phyloP scores from a whole-genome alignment of 2,329 filamentous ascomycete genomes.

The Exophiala mesophila region DNA sequence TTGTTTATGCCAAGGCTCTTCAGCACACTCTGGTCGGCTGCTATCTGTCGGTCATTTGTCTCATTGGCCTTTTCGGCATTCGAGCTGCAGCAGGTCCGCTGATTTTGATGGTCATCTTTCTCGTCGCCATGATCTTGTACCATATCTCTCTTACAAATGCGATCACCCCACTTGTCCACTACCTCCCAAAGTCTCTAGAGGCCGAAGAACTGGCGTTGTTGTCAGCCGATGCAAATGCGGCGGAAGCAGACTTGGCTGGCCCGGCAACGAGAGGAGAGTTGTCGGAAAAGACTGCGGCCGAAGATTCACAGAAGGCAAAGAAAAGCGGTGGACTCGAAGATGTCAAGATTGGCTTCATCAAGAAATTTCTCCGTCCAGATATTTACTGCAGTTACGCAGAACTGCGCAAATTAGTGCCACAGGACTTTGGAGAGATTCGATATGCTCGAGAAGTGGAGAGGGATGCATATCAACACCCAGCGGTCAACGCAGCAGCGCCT shows the following conservation, averaged over 20 bases:
- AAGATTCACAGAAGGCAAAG: conserved; percentile 21
- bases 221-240: conserved; percentile 10
- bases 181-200: conserved; percentile 69
- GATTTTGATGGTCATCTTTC: conserved; percentile 69
- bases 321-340: conserved; percentile 4
- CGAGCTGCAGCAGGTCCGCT: conserved; percentile 60
- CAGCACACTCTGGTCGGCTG: conserved; percentile 80
- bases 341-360: conserved; percentile 27
- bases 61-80: conserved; percentile 79
- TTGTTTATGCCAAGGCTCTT: conserved; percentile 80
- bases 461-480: conserved; percentile 70
- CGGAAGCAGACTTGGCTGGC: background rate
- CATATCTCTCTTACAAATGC: conserved; percentile 68
- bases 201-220: conserved; percentile 51
- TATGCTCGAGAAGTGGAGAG: conserved; percentile 60
- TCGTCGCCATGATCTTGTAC: conserved; percentile 71
- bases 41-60: conserved; percentile 75
- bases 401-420: conserved; percentile 65
- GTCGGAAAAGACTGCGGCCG: conserved; percentile 22
- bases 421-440: conserved; percentile 48
- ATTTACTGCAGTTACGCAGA: conserved; percentile 67
- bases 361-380: conserved; percentile 69
- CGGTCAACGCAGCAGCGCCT: conserved; percentile 58
- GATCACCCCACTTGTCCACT: conserved; percentile 69
- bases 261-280: conserved; percentile 13